A percentile compares a stretch with the other conserved stretches of the same genome.
Evolutionary conservation across 305 asterid species (phyloP).

Genomic region (Ilex paraguariensis): DNA sequence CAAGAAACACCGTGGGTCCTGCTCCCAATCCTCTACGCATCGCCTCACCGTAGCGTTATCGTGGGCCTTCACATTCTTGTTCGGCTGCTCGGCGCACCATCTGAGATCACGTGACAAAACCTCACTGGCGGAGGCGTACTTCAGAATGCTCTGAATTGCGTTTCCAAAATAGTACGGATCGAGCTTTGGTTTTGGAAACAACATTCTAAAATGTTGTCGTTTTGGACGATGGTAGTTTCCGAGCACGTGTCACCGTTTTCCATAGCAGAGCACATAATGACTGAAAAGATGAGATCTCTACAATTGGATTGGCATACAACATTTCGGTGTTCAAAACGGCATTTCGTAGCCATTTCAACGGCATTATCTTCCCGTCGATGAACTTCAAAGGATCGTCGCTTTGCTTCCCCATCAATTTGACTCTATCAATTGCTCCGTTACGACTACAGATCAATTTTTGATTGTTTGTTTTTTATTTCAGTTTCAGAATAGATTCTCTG

Average conservation of each 20-base stretch:
- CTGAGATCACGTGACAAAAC: neutral
- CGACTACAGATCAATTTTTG: too few relatives aligned
- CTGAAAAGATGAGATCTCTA: constrained; percentile 10
- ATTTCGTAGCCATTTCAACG: too few relatives aligned
- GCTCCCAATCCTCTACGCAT: constrained; percentile 2
- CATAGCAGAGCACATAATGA: constrained; percentile 2
- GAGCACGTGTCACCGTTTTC: constrained; percentile 2
- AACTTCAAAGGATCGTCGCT: too few relatives aligned
- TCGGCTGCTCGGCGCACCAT: neutral
- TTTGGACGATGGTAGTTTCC: neutral
- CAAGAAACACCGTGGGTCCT: constrained; percentile 1
- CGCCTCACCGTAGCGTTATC: constrained; percentile 6
- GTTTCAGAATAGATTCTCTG: neutral
- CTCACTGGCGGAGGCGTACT: neutral
- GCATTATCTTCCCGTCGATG: too few relatives aligned
- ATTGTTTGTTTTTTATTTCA: too few relatives aligned
- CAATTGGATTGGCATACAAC: too few relatives aligned
- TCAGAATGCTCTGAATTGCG: constrained; percentile 7
- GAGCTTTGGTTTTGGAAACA: neutral
- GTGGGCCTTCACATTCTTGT: neutral
- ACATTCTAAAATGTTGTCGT: constrained; percentile 8
- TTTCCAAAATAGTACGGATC: constrained; percentile 2
- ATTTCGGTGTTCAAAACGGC: too few relatives aligned
- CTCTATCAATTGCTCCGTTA: too few relatives aligned
- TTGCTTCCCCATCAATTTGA: too few relatives aligned